Base-by-base conservation (phyloP, 495 filamentous ascomycete species). In the Penicillium paradoxum region DNA sequence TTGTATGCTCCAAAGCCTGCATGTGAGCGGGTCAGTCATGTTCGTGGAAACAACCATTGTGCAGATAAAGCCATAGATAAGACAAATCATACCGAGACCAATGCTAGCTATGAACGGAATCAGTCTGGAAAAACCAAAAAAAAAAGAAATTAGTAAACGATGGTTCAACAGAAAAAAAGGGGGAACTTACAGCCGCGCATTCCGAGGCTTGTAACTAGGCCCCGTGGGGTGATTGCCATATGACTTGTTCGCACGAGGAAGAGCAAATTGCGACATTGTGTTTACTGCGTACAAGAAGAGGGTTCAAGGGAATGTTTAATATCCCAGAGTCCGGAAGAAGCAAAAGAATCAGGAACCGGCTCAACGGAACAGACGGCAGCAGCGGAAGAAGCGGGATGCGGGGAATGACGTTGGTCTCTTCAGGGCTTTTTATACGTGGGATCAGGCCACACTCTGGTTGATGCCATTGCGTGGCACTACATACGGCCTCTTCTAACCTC, bases 1-100 rank as follows among this genome's bases (percentile, higher is more conserved):
- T 67, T 68, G 53, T 67, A 66, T 15, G 44, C 59, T 21, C 56
- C 66, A 46, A 71, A 64, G n/a, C 68, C 68, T 71, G 45, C 18
- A 15, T 13, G 40, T 21, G 25, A 8, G 19, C 3, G 5, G 18
- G 45, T 54, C 29, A 57, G 49, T 36, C 6, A 10, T 14, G 18
- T 19, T 14, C n/a, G 24, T n/a, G n/a, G n/a, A n/a, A n/a, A n/a
- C n/a, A n/a, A 27, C 24, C 24, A 27, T 3, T 7, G 24, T 27
- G 24, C 24, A 7, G 24, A 7, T 7, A 27, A 27, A 27, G 7
- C 24, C 3, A 27, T 3, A 27, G 24, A 21, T 7, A 6, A 3
- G 13, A n/a, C n/a, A n/a, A 9, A 24, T 8, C 54, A 22, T 64
- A 70, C 70, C 66, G 38, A 71, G 60, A 37, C 66, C 66, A 6